phyloP scores from a whole-genome alignment of 768 basidiomycete species.

The Tulasnella sp. region DNA sequence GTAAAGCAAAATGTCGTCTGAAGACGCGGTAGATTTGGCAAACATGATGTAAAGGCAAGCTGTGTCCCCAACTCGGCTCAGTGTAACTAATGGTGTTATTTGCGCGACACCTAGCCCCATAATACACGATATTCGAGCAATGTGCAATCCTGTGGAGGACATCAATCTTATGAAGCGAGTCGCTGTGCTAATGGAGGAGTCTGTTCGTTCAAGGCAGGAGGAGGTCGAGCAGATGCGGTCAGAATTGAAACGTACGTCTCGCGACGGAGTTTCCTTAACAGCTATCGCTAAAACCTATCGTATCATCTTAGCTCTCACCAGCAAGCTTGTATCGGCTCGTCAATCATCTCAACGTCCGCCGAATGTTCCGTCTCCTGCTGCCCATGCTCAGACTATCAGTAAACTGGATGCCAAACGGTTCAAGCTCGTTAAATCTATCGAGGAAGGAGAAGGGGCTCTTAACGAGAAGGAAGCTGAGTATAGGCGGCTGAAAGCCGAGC shows the following conservation, averaged over 20 bases:
- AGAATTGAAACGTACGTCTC: constrained; percentile 9
- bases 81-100: neutral
- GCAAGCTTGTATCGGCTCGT: constrained; percentile 18
- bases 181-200: constrained; percentile 4
- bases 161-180: constrained; percentile 12
- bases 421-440: constrained; percentile 21
- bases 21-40: neutral
- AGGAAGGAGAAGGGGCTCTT: constrained; percentile 18
- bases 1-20: neutral
- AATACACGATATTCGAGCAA: constrained; percentile 6
- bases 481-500: constrained; percentile 20
- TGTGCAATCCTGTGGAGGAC: constrained; percentile 12
- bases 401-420: constrained; percentile 21
- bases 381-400: constrained; percentile 22
- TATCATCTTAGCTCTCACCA: constrained; percentile 1
- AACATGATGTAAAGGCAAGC: neutral
- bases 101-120: neutral
- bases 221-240: constrained; percentile 14
- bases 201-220: neutral
- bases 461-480: constrained; percentile 19
- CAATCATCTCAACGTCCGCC: constrained; percentile 20
- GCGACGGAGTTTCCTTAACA: neutral
- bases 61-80: neutral
- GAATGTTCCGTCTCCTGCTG: constrained; percentile 12
- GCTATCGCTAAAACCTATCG: neutral